Evolutionary conservation across 129 eudicot genomes (phyloP), one percentile per base, ranked within the genome.

Genomic region (Flaveria robusta): DNA sequence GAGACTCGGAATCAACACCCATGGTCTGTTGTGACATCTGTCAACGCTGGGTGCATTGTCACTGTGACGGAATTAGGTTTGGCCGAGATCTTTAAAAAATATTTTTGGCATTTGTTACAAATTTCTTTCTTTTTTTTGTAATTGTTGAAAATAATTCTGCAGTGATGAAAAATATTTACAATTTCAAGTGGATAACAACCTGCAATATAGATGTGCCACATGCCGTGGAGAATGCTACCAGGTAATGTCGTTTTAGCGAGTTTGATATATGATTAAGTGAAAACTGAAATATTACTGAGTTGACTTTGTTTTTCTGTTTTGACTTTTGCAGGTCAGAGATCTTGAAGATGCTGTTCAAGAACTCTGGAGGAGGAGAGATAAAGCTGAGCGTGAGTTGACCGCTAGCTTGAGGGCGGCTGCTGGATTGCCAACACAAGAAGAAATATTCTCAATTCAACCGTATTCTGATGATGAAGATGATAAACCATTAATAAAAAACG

Each of bases 1-100:
- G 98, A 90, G 98, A 93, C 77, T 93, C 98, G 68, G 98, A 93
- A 80, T 83, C 98, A 39, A 93, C 98, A 43, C 98, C 96, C 72
- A 93, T 90, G 98, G 96, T 93, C 23, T 93, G 98, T 84, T 93
- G 96, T 80, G 98, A 93, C 71, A 81, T 86, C 55, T 93, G 98
- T 83, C 92, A 90, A 82, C 87, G 86, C 27, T 93, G 98, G 98
- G 98, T 93, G 84, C 98, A 93, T 76, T 90, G 94, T 73, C 88
- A 86, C 27, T 93, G 98, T 83, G 98, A 93, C 69, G 91, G 88
- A 70, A 92, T 92, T 84, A 89, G 97, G 97, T 89, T 77, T 29
- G 43, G 18, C 16, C 10, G 5, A 29, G 22, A 63, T 31, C 45
- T 7, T 29, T 16, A 29, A 63, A 34, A 22, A 0, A 59, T 13